Conservation (phyloP, 169 alveolate genomes). For the Eimeria maxima region DNA sequence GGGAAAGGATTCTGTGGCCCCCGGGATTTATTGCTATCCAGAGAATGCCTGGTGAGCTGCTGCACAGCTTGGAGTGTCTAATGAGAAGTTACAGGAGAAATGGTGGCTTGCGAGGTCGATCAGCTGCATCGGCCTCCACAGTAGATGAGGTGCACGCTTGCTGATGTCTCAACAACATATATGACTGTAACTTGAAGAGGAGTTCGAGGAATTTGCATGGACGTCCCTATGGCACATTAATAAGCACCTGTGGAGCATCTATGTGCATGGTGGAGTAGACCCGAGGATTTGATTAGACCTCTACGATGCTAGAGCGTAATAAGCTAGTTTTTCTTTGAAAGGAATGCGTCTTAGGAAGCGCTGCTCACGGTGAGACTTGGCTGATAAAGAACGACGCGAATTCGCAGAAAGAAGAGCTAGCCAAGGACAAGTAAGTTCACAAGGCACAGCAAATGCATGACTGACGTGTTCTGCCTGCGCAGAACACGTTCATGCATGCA, state of each 20-base stretch:
- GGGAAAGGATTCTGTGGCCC: slow-evolving; percentile 77
- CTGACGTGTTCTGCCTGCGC: background rate
- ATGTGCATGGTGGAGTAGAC: background rate
- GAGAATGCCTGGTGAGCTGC: slow-evolving; percentile 75
- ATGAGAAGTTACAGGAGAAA: background rate
- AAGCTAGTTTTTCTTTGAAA: background rate
- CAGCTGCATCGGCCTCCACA: too few relatives aligned
- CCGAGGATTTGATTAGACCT: background rate
- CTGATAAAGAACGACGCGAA: slow-evolving; percentile 62
- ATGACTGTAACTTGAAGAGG: too few relatives aligned
- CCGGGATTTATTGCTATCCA: slow-evolving; percentile 72
- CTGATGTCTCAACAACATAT: too few relatives aligned
- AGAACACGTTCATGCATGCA: background rate
- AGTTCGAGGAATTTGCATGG: too few relatives aligned
- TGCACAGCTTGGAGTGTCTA: background rate
- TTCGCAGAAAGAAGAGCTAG: slow-evolving; percentile 61
- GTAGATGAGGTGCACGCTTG: too few relatives aligned
- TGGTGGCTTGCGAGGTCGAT: too few relatives aligned
- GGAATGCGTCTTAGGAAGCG: slow-evolving; percentile 62
- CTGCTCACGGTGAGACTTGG: slow-evolving; percentile 83
- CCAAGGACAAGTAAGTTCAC: slow-evolving; percentile 39
- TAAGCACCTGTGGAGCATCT: background rate
- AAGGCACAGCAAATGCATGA: background rate
- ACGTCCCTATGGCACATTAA: background rate
- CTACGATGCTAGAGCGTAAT: background rate